Evolutionary conservation across 352 stramenopile genomes (phyloP).

Genomic region (Phytophthora europaea): DNA sequence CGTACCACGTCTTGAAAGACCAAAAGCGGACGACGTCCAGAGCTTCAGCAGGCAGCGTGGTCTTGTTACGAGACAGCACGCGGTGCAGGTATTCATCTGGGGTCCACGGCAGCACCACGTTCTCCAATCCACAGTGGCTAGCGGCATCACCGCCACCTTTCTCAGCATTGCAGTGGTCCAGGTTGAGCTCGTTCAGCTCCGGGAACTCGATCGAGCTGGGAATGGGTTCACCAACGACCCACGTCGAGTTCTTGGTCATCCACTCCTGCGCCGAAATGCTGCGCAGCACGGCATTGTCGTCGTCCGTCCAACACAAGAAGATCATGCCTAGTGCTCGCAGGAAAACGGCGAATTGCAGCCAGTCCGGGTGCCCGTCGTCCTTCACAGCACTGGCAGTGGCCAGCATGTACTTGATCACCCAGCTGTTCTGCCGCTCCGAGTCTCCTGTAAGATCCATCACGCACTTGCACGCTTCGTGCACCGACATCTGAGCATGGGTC

Average conservation of each 20-base stretch:
- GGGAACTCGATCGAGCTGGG: constrained; percentile 68
- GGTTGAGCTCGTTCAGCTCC: constrained; percentile 73
- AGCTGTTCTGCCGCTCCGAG: constrained; percentile 49
- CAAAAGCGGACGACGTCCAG: constrained; percentile 74
- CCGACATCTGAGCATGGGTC: constrained; percentile 61
- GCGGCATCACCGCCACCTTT: constrained; percentile 18
- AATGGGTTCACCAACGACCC: constrained; percentile 69
- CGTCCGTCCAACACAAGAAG: constrained; percentile 82
- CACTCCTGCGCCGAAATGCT: constrained; percentile 82
- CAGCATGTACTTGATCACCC: constrained; percentile 82
- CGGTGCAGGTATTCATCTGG: constrained; percentile 83
- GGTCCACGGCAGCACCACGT: constrained; percentile 71
- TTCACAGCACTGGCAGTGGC: constrained; percentile 66
- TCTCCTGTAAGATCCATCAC: constrained; percentile 78
- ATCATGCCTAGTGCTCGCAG: constrained; percentile 79
- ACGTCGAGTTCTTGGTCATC: constrained; percentile 72
- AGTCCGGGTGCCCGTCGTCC: constrained; percentile 80
- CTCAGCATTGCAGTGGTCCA: constrained; percentile 53
- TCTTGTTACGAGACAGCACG: constrained; percentile 73
- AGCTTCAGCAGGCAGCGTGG: constrained; percentile 69
- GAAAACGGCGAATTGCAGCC: constrained; percentile 83
- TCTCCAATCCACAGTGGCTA: constrained; percentile 45
- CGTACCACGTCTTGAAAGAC: constrained; percentile 80
- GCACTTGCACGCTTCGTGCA: constrained; percentile 67
- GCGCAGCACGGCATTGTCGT: constrained; percentile 68